Percentiles rank a stretch among this genome's conserved stretches.
Evolutionary conservation across 2,329 filamentous ascomycete species (phyloP).

Genomic region (Diaporthe sp.): DNA sequence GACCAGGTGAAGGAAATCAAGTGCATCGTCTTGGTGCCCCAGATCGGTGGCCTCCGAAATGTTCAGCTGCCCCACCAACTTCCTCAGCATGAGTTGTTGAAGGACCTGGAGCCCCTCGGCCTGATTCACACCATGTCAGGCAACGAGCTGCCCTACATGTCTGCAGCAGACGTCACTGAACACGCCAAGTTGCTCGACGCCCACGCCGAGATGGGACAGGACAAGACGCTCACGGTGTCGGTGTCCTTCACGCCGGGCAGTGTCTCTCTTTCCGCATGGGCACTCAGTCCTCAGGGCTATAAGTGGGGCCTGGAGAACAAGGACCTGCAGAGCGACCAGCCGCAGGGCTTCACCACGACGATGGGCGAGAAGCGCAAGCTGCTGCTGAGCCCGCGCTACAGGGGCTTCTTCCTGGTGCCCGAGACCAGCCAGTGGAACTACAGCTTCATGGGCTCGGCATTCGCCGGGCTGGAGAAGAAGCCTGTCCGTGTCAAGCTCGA

Average conservation of each 20-base stretch:
- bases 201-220: constrained; percentile 84
- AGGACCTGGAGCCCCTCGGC: constrained; percentile 89
- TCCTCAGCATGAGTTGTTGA: constrained; percentile 92
- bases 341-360: constrained; percentile 89
- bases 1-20: constrained; percentile 97
- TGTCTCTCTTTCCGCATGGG: constrained; percentile 94
- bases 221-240: constrained; percentile 93
- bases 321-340: constrained; percentile 92
- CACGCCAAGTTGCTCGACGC: constrained; percentile 91
- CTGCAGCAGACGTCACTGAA: constrained; percentile 92
- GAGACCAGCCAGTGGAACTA: constrained; percentile 96
- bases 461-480: constrained; percentile 91
- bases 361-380: constrained; percentile 98
- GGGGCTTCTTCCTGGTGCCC: constrained; percentile 96
- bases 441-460: constrained; percentile 95
- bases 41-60: constrained; percentile 93
- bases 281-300: constrained; percentile 90
- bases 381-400: constrained; percentile 91
- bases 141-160: constrained; percentile 97
- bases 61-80: constrained; percentile 91
- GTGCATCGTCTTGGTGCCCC: constrained; percentile 97
- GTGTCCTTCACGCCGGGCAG: constrained; percentile 97
- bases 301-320: constrained; percentile 98
- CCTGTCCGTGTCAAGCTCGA: constrained; percentile 93
- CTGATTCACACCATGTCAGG: constrained; percentile 96